A percentile compares a stretch with the other conserved stretches of the same genome.
Evolutionary conservation across 169 alveolate species (phyloP).

Genomic region (Plasmodium gaboni): DNA sequence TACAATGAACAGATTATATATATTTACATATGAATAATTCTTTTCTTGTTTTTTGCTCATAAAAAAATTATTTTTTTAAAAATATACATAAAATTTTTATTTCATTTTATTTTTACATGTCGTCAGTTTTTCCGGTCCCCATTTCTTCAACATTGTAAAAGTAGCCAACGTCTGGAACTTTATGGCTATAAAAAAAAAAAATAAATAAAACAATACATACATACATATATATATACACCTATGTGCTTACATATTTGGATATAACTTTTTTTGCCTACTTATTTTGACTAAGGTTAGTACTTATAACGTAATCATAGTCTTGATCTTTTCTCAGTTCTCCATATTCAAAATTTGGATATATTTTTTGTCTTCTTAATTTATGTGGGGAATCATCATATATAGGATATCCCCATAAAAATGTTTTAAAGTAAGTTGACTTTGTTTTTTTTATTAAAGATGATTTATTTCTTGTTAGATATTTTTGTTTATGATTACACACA

Average conservation of each 20-base stretch:
- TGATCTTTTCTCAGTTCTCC: conserved; percentile 74
- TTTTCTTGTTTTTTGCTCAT: neutral
- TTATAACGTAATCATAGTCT: conserved; percentile 78
- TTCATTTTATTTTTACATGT: conserved; percentile 46
- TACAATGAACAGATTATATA: neutral
- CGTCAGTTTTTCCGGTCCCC: conserved; percentile 76
- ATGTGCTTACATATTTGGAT: no score
- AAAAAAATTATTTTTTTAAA: neutral
- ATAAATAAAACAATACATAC: conserved; percentile 10
- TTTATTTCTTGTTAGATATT: no score
- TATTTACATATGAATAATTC: neutral
- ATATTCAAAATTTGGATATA: conserved; percentile 78
- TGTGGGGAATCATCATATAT: conserved; percentile 78
- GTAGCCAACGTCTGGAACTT: conserved; percentile 49
- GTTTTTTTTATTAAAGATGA: conserved; percentile 7
- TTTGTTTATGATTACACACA: no score
- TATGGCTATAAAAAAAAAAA: conserved; percentile 31
- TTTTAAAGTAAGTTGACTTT: conserved; percentile 1
- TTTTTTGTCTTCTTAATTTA: conserved; percentile 70
- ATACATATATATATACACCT: neutral
- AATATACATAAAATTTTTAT: neutral
- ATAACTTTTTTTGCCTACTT: conserved; percentile 21
- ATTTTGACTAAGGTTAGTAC: conserved; percentile 74
- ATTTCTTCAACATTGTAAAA: conserved; percentile 71
- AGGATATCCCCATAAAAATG: conserved; percentile 79